Percentiles rank a stretch among this genome's conserved stretches.
These are phyloP conservation scores for Elsinoe fawcettii DNA, from an alignment of 2,329 filamentous ascomycete species.

Conservation along the genomic window DNA sequence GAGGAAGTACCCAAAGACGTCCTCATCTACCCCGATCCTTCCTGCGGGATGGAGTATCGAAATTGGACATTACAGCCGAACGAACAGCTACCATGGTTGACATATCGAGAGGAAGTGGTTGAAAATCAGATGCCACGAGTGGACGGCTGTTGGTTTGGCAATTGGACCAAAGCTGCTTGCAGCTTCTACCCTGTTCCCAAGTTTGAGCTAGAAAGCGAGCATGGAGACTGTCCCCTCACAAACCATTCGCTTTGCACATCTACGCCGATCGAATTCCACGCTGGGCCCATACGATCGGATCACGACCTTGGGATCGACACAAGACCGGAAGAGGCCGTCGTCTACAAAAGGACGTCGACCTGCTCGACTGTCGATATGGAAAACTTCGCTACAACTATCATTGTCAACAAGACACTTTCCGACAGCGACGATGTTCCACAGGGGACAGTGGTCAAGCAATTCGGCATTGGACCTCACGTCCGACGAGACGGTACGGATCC, in stretches of 20 bases:
- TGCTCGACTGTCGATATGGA: conserved; percentile 5
- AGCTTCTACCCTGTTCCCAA: conserved; percentile 9
- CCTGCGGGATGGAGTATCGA: not conserved
- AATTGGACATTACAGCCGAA: conserved; percentile 11
- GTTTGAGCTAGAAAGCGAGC: not conserved
- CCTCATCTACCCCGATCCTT: not conserved
- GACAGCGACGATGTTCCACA: not conserved
- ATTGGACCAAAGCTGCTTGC: conserved; percentile 6
- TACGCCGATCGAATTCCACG: not conserved
- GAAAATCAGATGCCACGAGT: conserved; percentile 4
- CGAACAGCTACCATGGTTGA: conserved; percentile 1
- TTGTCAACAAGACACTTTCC: not conserved
- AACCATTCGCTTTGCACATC: not conserved
- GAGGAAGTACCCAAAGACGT: conserved; percentile 12
- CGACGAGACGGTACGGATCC: not conserved
- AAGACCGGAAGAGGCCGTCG: not conserved
- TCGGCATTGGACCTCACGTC: not conserved
- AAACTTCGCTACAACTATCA: not conserved
- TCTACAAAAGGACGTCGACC: not conserved
- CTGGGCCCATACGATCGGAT: conserved; percentile 8
- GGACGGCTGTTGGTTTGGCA: conserved; percentile 3
- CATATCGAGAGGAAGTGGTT: not conserved
- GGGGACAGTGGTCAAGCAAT: not conserved
- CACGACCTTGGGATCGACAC: conserved; percentile 13
- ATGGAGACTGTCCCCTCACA: conserved; percentile 1